Evolutionary conservation across 768 basidiomycete species (phyloP), one percentile per base, ranked within the genome.

Genomic region (Jaapia argillacea): DNA sequence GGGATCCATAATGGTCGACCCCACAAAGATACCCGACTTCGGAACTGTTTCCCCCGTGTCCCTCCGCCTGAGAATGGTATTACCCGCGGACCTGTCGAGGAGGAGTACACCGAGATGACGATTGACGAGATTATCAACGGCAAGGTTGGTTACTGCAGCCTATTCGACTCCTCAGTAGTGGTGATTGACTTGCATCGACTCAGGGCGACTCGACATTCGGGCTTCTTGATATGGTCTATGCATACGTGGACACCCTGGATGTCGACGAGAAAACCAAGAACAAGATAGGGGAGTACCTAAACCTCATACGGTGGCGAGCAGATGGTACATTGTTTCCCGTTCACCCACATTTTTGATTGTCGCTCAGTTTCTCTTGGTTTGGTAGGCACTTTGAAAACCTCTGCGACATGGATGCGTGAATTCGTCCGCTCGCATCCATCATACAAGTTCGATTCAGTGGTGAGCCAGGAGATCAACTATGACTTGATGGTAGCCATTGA

Each of bases 401-500:
- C 89, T 5, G 96, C 96, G 7, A 78, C 80, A 3, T 99, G 91
- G 91, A 92, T 96, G 45, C 77, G 96, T 26, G 73, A 85, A 38
- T 98, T 97, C 63, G 85, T 99, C 35, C 78, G 80, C 21, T 74
- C 80, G 1, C 96, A 99, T 60, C 88, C 93, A 5, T 74, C 67
- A n/a, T 99, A 99, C 67, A 82, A 85, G 60, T 73, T 77, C 40
- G 91, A 99, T 64, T 94, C 91, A n/a, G 83, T 85, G 41, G 89
- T 99, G 16, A 84, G 72, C 41, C 75, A 88, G 54, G 81, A 85
- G 62, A 90, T 98, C 56, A 96, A 92, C 56, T 96, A 93, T 57
- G 96, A 99, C 63, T 72, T 99, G 22, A 69, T 96, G 57, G 71
- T 79, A 36, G 87, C 89, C 2, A 65, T 96, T 4, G 93, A 98